Conservation (phyloP, 1,284 basidiomycete genomes). For the Fistulina hepatica region DNA sequence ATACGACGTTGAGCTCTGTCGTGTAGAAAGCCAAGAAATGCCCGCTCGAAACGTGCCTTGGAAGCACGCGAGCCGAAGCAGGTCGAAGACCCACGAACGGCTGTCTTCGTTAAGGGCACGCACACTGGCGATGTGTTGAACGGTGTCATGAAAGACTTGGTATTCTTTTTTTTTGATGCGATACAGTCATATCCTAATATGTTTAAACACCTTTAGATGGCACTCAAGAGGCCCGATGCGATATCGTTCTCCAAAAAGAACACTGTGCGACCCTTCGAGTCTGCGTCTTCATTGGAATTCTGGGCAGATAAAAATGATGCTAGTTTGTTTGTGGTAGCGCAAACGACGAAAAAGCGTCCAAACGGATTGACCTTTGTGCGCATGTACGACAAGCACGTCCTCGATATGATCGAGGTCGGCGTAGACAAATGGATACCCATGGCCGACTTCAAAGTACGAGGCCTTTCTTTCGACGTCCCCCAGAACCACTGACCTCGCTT, state of each 20-base stretch:
- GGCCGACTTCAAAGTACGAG: constrained; percentile 70
- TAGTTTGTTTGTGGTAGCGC: constrained; percentile 81
- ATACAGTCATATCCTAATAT: neutral
- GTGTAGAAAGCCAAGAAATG: constrained; percentile 89
- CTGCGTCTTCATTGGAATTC: constrained; percentile 72
- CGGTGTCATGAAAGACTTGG: constrained; percentile 80
- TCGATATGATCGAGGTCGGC: constrained; percentile 95
- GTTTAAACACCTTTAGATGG: constrained; percentile 56
- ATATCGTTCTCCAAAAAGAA: constrained; percentile 97
- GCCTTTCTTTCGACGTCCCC: constrained; percentile 1
- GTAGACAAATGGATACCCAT: constrained; percentile 75
- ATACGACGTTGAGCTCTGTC: too few relatives aligned
- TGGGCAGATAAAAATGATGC: constrained; percentile 95
- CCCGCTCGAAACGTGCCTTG: constrained; percentile 88
- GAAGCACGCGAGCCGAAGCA: constrained; percentile 84
- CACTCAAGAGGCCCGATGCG: constrained; percentile 79
- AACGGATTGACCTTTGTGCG: constrained; percentile 81
- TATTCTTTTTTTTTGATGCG: constrained; percentile 29
- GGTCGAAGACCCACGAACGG: constrained; percentile 76
- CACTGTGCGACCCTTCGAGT: constrained; percentile 83
- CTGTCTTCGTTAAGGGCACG: constrained; percentile 86
- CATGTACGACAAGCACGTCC: constrained; percentile 78
- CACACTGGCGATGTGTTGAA: constrained; percentile 77
- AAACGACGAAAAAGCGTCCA: constrained; percentile 92
- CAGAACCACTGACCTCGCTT: constrained; percentile 1